These are phyloP conservation scores for Arthroderma uncinatum DNA, from an alignment of 2,329 filamentous ascomycete species.

Conservation along the genomic window DNA sequence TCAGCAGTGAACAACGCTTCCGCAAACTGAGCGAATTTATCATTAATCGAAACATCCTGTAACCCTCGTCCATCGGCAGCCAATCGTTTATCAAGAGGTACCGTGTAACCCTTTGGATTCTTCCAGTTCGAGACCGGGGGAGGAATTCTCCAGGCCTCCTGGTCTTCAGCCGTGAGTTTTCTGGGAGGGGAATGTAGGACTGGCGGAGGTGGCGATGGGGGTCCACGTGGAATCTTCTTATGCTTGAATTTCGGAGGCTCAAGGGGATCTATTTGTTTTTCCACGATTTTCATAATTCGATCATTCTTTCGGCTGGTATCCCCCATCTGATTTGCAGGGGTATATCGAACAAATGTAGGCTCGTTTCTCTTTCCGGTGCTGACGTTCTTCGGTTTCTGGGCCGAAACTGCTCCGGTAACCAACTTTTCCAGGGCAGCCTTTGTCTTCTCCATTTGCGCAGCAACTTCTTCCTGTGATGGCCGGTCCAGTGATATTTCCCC, in stretches of 20 bases:
- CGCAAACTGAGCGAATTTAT: constrained; percentile 94
- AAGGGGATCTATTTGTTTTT: constrained; percentile 86
- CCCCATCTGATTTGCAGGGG: constrained; percentile 93
- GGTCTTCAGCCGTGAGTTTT: constrained; percentile 91
- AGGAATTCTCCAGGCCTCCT: constrained; percentile 88
- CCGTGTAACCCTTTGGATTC: constrained; percentile 96
- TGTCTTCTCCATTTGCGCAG: constrained; percentile 74
- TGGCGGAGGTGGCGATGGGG: constrained; percentile 82
- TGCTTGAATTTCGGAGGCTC: constrained; percentile 98
- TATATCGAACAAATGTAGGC: constrained; percentile 89
- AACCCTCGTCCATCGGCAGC: constrained; percentile 85
- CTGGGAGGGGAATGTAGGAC: constrained; percentile 90
- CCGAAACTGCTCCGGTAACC: constrained; percentile 72
- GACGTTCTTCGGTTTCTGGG: constrained; percentile 93
- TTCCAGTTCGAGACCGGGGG: constrained; percentile 97
- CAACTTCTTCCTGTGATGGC: constrained; percentile 74
- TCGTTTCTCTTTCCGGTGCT: constrained; percentile 70
- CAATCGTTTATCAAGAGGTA: constrained; percentile 87
- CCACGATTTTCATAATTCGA: constrained; percentile 96
- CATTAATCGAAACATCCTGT: constrained; percentile 92
- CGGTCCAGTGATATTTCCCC: constrained; percentile 81
- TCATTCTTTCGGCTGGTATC: constrained; percentile 76
- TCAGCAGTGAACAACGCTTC: constrained; percentile 93
- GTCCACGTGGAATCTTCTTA: constrained; percentile 91
- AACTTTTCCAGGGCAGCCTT: constrained; percentile 73